These are phyloP conservation scores for Penicillium cinerascens DNA, from an alignment of 495 filamentous ascomycete genomes.

Conservation along the genomic window DNA sequence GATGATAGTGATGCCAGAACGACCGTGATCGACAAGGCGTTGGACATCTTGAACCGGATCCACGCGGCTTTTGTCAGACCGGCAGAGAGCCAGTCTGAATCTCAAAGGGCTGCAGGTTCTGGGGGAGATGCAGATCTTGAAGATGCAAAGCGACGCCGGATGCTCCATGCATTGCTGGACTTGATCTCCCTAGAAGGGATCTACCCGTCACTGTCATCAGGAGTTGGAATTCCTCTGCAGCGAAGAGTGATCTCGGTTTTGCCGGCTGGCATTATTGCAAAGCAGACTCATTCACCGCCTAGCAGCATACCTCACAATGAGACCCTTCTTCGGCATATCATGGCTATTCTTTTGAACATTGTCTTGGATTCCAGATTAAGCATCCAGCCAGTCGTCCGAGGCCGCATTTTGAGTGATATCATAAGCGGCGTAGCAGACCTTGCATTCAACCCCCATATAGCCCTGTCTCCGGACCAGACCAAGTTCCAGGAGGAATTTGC, in stretches of 20 bases:
- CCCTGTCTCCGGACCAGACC: conserved; percentile 11
- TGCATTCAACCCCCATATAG: conserved; percentile 36
- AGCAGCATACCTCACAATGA: conserved; percentile 28
- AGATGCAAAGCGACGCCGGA: conserved; percentile 44
- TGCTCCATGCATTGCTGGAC: conserved; percentile 50
- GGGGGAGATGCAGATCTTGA: conserved; percentile 28
- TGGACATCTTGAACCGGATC: conserved; percentile 34
- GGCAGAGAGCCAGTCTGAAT: conserved; percentile 12
- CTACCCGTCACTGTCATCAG: conserved; percentile 51
- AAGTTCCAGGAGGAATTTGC: conserved; percentile 28
- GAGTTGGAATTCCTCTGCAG: conserved; percentile 54
- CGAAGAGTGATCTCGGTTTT: conserved; percentile 51
- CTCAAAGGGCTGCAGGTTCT: not conserved
- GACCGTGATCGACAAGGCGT: conserved; percentile 34
- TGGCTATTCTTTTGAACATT: conserved; percentile 28
- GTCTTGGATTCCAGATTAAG: conserved; percentile 31
- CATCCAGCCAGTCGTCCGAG: conserved; percentile 39
- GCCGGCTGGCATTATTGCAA: conserved; percentile 44
- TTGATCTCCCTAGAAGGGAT: conserved; percentile 54
- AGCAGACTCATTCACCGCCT: conserved; percentile 19
- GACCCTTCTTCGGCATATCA: conserved; percentile 28
- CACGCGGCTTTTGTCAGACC: conserved; percentile 37
- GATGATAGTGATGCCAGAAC: conserved; percentile 18
- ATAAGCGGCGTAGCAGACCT: conserved; percentile 41
- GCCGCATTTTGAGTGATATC: conserved; percentile 44